phyloP scores from a whole-genome alignment of 1,284 basidiomycete species.

The Tilletia indica region DNA sequence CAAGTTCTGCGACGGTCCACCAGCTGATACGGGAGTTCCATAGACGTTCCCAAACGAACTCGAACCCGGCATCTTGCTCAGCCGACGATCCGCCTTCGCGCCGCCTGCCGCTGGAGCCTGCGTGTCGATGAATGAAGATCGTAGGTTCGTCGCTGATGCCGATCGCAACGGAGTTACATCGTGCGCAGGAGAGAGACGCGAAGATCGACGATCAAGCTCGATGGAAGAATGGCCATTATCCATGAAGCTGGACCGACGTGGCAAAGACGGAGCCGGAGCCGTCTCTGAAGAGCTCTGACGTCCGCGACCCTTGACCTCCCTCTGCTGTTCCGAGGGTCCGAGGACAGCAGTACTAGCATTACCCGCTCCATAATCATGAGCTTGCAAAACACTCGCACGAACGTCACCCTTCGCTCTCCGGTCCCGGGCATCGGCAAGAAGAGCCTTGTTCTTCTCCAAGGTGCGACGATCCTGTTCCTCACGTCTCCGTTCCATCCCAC shows the following conservation, averaged over 20 bases:
- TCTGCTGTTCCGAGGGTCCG: constrained; percentile 2
- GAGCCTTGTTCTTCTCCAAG: constrained; percentile 29
- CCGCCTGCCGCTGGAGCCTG: neutral
- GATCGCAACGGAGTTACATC: neutral
- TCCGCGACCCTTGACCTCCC: neutral
- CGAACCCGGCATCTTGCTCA: constrained; percentile 4
- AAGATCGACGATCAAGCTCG: neutral
- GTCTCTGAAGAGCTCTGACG: neutral
- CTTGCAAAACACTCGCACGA: neutral
- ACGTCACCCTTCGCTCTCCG: constrained; percentile 22
- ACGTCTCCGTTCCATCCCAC: constrained; percentile 28
- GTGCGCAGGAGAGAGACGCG: neutral
- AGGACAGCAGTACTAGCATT: neutral
- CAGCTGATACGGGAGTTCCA: no score
- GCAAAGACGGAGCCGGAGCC: no score
- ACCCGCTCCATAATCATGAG: constrained; percentile 14
- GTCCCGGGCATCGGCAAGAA: constrained; percentile 35
- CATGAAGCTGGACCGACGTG: no score
- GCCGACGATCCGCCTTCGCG: neutral
- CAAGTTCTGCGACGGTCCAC: neutral
- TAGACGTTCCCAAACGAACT: no score
- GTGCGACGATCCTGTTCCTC: constrained; percentile 25
- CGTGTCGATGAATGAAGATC: neutral
- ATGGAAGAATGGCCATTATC: no score
- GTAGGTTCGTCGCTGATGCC: neutral